Percentiles rank a stretch among this genome's conserved stretches.
These are phyloP conservation scores for Boeremia exigua DNA, from an alignment of 2,329 filamentous ascomycete species.

Conservation along the genomic window DNA sequence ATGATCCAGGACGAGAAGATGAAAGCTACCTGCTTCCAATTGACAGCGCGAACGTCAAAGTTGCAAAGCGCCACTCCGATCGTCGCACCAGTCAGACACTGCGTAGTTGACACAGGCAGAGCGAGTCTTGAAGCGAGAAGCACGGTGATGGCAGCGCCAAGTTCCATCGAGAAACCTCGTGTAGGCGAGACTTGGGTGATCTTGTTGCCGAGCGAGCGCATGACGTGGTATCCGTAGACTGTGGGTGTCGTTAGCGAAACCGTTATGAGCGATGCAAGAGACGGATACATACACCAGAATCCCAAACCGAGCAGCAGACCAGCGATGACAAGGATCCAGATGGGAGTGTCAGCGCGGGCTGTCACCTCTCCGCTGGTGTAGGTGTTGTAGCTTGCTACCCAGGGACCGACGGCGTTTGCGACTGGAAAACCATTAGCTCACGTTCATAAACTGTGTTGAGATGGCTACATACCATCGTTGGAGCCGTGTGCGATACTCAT, in stretches of 20 bases:
- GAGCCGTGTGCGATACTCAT: conserved; percentile 76
- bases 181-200: conserved; percentile 67
- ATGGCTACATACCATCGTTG: conserved; percentile 56
- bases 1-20: conserved; percentile 53
- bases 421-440: conserved; percentile 42
- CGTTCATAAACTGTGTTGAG: too few relatives aligned
- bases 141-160: conserved; percentile 63
- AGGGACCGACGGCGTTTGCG: conserved; percentile 61
- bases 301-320: conserved; percentile 61
- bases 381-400: conserved; percentile 67
- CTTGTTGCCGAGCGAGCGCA: conserved; percentile 66
- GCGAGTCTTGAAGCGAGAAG: conserved; percentile 67
- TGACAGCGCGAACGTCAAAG: conserved; percentile 46
- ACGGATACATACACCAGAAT: conserved; percentile 59
- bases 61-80: conserved; percentile 39
- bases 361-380: conserved; percentile 60
- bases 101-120: conserved; percentile 69
- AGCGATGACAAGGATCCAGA: conserved; percentile 66
- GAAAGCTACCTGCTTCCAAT: conserved; percentile 50
- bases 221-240: conserved; percentile 56
- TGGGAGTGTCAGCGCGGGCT: conserved; percentile 58
- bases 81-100: conserved; percentile 53
- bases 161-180: conserved; percentile 52
- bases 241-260: neutral
- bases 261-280: conserved; percentile 50